Percentiles rank a stretch among this genome's conserved stretches.
phyloP scores from a whole-genome alignment of 345 rosid species.

The Lepidium aucheri region DNA sequence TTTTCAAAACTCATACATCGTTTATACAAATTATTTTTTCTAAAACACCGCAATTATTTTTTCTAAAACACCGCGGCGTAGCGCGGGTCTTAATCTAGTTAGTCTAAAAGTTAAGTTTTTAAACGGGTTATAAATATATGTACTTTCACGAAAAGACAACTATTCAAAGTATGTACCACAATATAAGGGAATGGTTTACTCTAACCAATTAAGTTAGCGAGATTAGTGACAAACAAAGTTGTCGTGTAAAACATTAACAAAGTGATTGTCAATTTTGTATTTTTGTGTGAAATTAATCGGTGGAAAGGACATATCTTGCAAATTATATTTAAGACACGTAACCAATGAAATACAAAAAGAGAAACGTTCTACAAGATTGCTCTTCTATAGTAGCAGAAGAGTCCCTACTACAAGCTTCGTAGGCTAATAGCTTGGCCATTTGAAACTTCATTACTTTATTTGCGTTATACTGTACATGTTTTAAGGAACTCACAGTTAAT shows the following conservation, averaged over 20 bases:
- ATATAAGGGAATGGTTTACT: conserved; percentile 23
- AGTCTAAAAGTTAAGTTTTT: neutral
- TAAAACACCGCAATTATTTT: too few species aligned
- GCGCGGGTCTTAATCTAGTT: too few species aligned
- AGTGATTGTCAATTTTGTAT: neutral
- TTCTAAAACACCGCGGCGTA: too few species aligned
- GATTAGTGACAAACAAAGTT: conserved; percentile 21
- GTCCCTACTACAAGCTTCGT: too few species aligned
- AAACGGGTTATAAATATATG: neutral
- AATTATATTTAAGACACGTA: neutral
- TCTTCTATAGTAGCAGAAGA: neutral
- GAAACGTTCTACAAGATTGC: neutral
- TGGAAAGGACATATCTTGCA: neutral
- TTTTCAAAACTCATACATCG: too few species aligned
- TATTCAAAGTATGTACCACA: conserved; percentile 21
- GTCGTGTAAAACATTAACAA: neutral
- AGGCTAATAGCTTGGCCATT: too few species aligned
- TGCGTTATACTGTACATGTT: too few species aligned
- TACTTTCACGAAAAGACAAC: neutral
- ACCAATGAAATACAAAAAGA: neutral
- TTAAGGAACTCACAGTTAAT: too few species aligned
- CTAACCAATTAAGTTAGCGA: neutral
- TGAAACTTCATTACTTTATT: too few species aligned
- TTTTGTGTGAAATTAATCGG: conserved; percentile 3
- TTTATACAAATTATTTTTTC: too few species aligned